phyloP scores from a whole-genome alignment of 305 asterid species.

The Solanum hybrid region DNA sequence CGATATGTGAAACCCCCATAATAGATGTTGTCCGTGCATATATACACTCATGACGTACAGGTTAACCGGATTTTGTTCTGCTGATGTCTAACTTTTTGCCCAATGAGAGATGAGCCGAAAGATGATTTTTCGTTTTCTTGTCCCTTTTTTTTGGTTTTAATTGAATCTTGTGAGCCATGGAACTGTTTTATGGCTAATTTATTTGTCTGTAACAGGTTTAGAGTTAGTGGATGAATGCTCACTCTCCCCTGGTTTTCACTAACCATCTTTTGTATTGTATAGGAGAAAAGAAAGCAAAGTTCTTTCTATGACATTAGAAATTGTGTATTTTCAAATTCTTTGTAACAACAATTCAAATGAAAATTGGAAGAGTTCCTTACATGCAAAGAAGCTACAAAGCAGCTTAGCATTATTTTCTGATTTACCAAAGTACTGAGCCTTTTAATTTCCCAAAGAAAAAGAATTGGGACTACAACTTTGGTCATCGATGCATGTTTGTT shows the following conservation, averaged over 20 bases:
- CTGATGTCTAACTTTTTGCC: background rate
- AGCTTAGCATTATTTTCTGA: background rate
- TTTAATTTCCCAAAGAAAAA: background rate
- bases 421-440: background rate
- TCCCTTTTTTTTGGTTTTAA: background rate
- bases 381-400: background rate
- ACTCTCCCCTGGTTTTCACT: conserved; percentile 1
- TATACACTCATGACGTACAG: conserved; percentile 24
- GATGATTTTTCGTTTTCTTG: background rate
- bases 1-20: conserved; percentile 65
- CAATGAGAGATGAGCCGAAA: conserved; percentile 1
- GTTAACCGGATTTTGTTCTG: conserved; percentile 24
- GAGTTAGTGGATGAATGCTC: conserved; percentile 4
- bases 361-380: background rate
- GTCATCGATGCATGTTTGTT: background rate
- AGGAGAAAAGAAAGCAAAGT: conserved; percentile 4
- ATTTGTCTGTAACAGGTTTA: conserved; percentile 1
- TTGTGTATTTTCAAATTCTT: background rate
- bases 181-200: background rate
- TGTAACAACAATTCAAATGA: background rate
- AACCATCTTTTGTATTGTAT: background rate
- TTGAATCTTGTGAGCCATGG: background rate
- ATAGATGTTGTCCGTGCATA: conserved; percentile 52
- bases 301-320: background rate
- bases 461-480: background rate